Base-by-base conservation (phyloP, 2,329 filamentous ascomycete species). In the Drechslerella dactyloides region DNA sequence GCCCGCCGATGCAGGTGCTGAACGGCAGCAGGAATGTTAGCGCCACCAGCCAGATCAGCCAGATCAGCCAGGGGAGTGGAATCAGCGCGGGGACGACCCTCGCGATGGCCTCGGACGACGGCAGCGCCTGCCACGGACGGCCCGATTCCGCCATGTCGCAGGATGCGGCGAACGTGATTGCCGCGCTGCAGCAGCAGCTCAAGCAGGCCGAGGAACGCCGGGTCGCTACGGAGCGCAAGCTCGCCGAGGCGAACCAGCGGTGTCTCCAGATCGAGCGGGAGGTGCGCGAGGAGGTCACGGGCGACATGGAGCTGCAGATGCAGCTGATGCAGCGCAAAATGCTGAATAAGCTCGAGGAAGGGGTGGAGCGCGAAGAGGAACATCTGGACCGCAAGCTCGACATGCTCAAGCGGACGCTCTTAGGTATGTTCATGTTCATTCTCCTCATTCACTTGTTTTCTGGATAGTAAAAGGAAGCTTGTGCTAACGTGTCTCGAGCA, bases 371-470 rank as follows among this genome's bases (percentile, higher is more conserved):
- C 50, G 87, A 87, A 58, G 91, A 96, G 72, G 90, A 90, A 78
- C 91, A 96, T 79, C 85, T 94, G 78, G 93, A 97, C 79, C 86
- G 86, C 75, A 99, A 99, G 81, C 84, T 96, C 6, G 93, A 91
- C 69, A 84, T 91, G 21, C 81, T 90, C 35, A 84, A 86, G 62
- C 82, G 85, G 58, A 84, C 84, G 8, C 81, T 83, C 76, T 80
- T 79, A 74, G 82, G 79, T 79, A 82, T 79, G 77, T 74, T 76
- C 75, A 72, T 21, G 44, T 75, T 79, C 7, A 75, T 77, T 27
- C 76, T 63, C 0, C 76, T 77, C 78, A 77, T 40, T 75, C 78
- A 23, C 35, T 79, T 6, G 57, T 79, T 74, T 27, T 75, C 10
- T 51, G 42, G 53, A 73, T 75, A 44, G 40, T 79, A 30, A 79